These are phyloP conservation scores for Auriculariales sp. DNA, from an alignment of 768 basidiomycete genomes.

Conservation along the genomic window DNA sequence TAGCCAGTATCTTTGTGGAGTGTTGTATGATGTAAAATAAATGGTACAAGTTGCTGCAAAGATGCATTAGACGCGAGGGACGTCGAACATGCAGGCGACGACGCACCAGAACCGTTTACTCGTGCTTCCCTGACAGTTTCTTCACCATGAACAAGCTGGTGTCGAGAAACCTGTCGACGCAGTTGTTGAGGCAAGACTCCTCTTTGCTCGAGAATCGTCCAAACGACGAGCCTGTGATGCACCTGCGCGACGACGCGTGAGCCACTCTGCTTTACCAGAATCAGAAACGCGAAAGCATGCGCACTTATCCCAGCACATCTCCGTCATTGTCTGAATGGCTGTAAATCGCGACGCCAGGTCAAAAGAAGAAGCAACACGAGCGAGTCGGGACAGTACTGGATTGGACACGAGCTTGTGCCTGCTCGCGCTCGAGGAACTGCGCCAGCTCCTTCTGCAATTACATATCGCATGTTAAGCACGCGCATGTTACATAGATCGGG, in stretches of 20 bases:
- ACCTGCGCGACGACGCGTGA: constrained; percentile 30
- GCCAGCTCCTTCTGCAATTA: constrained; percentile 68
- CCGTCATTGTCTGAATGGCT: constrained; percentile 63
- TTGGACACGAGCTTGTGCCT: constrained; percentile 60
- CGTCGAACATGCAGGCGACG: too few species aligned
- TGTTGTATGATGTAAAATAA: constrained; percentile 13
- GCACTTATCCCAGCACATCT: constrained; percentile 88
- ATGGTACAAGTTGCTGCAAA: neutral
- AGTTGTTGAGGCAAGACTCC: constrained; percentile 72
- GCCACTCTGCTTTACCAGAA: neutral
- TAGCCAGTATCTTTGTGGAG: constrained; percentile 6
- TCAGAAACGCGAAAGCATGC: constrained; percentile 10
- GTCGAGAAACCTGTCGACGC: constrained; percentile 87
- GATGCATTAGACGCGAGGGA: neutral
- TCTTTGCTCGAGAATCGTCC: constrained; percentile 68
- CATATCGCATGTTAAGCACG: constrained; percentile 1
- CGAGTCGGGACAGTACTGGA: constrained; percentile 12
- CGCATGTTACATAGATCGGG: neutral
- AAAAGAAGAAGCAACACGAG: neutral
- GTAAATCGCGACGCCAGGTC: neutral
- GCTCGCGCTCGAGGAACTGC: constrained; percentile 66
- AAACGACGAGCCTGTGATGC: constrained; percentile 65
- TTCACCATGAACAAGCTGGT: constrained; percentile 70
- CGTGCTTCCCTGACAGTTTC: too few species aligned
- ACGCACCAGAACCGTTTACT: too few species aligned